These are phyloP conservation scores for Fusarium sp. DNA, from an alignment of 2,329 filamentous ascomycete genomes.

Conservation along the genomic window DNA sequence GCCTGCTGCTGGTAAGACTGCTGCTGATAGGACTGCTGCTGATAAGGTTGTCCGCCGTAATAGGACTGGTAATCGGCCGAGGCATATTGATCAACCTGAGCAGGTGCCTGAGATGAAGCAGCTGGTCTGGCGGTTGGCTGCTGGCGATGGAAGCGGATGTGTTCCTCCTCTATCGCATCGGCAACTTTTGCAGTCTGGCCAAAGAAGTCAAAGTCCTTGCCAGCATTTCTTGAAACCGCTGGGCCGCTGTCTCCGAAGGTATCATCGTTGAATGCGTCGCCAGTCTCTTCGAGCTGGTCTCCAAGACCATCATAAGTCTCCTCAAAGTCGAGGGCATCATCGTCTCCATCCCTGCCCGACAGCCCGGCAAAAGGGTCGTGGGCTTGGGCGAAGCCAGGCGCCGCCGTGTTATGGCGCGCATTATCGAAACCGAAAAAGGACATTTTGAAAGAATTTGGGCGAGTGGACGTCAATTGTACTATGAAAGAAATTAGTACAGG, in stretches of 20 bases:
- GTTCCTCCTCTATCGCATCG: constrained; percentile 89
- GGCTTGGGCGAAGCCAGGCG: constrained; percentile 83
- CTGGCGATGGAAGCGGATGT: constrained; percentile 83
- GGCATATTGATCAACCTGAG: constrained; percentile 54
- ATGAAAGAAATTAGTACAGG: constrained; percentile 38
- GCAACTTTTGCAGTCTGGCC: constrained; percentile 90
- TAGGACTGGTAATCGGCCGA: constrained; percentile 52
- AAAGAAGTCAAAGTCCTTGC: constrained; percentile 98
- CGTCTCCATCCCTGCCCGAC: constrained; percentile 71
- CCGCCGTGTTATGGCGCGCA: constrained; percentile 73
- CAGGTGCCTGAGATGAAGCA: constrained; percentile 48
- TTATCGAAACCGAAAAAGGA: constrained; percentile 93
- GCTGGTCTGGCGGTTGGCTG: constrained; percentile 65
- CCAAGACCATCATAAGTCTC: constrained; percentile 97
- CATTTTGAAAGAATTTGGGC: constrained; percentile 64
- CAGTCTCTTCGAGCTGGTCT: constrained; percentile 88
- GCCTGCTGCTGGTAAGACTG: background rate
- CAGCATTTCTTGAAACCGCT: constrained; percentile 66
- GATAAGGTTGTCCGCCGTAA: constrained; percentile 38
- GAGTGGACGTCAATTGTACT: constrained; percentile 43
- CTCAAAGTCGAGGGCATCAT: constrained; percentile 81
- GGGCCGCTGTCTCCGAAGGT: constrained; percentile 74
- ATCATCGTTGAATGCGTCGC: constrained; percentile 96
- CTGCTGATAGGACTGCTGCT: constrained; percentile 32
- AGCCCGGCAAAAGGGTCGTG: constrained; percentile 91